Conservation (phyloP, 2,329 filamentous ascomycete species). For the Rhynchosporium secalis region DNA sequence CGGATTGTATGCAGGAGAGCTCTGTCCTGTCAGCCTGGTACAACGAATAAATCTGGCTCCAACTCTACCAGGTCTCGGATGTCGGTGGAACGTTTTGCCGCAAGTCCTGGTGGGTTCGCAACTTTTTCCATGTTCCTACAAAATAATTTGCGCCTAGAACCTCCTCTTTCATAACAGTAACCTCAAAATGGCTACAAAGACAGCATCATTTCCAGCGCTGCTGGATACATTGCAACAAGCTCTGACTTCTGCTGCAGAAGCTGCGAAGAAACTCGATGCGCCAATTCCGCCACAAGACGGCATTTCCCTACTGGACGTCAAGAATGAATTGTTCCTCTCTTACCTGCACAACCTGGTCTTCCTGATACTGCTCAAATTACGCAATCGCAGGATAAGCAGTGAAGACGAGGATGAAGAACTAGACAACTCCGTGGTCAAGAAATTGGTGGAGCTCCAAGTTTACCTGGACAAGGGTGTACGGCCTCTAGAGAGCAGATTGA, state of each 20-base stretch:
- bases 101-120: background rate
- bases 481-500: constrained; percentile 84
- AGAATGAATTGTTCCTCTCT: constrained; percentile 95
- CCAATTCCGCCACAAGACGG: constrained; percentile 78
- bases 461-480: constrained; percentile 92
- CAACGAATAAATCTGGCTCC: constrained; percentile 15
- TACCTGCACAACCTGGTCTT: constrained; percentile 95
- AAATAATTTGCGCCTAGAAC: background rate
- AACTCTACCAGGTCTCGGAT: background rate
- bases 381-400: constrained; percentile 48
- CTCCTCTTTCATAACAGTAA: constrained; percentile 7
- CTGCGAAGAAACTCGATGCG: constrained; percentile 59
- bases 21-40: constrained; percentile 3
- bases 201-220: constrained; percentile 50
- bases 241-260: constrained; percentile 60
- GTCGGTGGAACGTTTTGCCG: constrained; percentile 10
- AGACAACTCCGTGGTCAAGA: constrained; percentile 72
- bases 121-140: no score
- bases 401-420: constrained; percentile 47
- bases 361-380: constrained; percentile 77
- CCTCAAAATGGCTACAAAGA: constrained; percentile 47
- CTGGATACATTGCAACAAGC: constrained; percentile 59
- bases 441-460: constrained; percentile 86
- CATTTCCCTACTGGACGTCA: constrained; percentile 91
- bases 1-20: constrained; percentile 15